A percentile compares a stretch with the other conserved stretches of the same genome.
Conservation (phyloP, 768 basidiomycete species). For the Boletus edulis region DNA sequence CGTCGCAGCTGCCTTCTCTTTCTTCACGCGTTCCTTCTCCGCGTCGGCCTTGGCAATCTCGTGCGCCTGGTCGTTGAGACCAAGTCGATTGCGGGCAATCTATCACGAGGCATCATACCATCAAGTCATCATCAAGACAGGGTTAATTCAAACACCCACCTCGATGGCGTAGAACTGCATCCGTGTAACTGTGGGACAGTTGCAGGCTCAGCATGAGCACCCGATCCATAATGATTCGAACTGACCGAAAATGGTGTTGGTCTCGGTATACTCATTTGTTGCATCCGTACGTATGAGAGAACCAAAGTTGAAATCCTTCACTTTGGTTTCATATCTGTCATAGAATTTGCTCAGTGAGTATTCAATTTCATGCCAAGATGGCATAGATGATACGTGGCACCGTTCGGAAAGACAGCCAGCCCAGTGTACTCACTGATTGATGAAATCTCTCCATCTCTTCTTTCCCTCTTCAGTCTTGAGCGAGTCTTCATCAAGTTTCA, state of each 20-base stretch:
- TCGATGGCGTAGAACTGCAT: constrained; percentile 90
- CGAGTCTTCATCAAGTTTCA: constrained; percentile 80
- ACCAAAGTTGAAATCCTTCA: constrained; percentile 96
- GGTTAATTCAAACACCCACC: constrained; percentile 39
- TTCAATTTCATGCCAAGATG: neutral
- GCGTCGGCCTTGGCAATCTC: constrained; percentile 73
- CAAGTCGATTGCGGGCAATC: constrained; percentile 90
- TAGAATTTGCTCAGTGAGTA: constrained; percentile 7
- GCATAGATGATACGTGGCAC: neutral
- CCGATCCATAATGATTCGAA: neutral
- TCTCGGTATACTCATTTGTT: constrained; percentile 79
- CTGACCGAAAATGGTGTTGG: constrained; percentile 92
- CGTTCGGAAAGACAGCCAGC: neutral
- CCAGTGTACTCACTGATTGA: constrained; percentile 52
- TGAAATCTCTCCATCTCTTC: constrained; percentile 87
- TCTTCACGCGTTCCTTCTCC: constrained; percentile 52
- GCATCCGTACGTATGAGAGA: constrained; percentile 86
- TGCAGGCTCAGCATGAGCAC: constrained; percentile 9
- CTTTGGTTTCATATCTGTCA: constrained; percentile 78
- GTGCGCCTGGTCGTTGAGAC: constrained; percentile 86
- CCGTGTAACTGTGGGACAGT: constrained; percentile 14
- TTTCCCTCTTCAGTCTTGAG: constrained; percentile 90
- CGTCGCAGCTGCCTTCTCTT: constrained; percentile 55
- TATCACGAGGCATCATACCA: constrained; percentile 28
- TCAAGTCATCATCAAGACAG: neutral